Evolutionary conservation across 2,329 filamentous ascomycete genomes (phyloP).

Genomic region (Uncinocarpus reesii): DNA sequence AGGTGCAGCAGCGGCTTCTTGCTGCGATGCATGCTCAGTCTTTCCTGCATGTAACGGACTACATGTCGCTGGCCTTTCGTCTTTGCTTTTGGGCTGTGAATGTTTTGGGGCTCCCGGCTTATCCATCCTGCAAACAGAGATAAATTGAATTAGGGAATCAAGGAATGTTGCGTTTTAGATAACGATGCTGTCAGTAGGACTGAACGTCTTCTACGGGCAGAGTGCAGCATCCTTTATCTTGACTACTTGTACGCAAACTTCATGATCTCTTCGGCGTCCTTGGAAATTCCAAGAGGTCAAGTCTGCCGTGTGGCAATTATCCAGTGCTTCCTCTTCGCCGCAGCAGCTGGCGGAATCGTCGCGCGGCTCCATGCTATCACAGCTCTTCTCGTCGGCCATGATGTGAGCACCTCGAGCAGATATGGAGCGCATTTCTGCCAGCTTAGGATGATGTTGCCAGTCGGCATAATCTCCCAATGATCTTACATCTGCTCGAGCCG

Average conservation of each 20-base stretch:
- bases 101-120: not conserved
- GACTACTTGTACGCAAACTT: not conserved
- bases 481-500: not conserved
- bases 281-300: not conserved
- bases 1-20: not conserved
- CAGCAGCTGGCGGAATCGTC: not conserved
- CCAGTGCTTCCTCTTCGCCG: not conserved
- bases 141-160: not conserved
- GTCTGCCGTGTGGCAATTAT: not conserved
- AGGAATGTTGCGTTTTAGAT: not conserved
- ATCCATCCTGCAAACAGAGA: not conserved
- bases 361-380: not conserved
- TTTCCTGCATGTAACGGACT: not conserved
- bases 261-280: not conserved
- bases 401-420: not conserved
- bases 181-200: not conserved
- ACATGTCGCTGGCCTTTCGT: not conserved
- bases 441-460: not conserved
- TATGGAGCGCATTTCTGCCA: not conserved
- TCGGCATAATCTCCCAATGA: slow-evolving; percentile 4
- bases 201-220: not conserved
- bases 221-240: not conserved
- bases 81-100: not conserved
- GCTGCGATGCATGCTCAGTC: not conserved
- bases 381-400: not conserved